These are phyloP conservation scores for Pyrrhoderma lamaoense DNA, from an alignment of 1,284 basidiomycete genomes.

Conservation along the genomic window DNA sequence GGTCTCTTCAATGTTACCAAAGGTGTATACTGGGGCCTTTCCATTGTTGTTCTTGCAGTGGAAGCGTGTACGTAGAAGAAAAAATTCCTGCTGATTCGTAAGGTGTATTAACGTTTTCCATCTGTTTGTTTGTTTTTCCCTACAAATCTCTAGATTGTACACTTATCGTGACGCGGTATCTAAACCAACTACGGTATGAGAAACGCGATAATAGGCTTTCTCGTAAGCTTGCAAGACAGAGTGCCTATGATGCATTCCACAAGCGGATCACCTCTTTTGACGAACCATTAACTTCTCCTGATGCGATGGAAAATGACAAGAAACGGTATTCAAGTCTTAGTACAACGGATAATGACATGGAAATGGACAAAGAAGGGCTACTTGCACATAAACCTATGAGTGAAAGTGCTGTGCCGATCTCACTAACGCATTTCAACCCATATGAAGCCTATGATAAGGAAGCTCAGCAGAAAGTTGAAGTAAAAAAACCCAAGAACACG, in stretches of 20 bases:
- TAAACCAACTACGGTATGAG: slow-evolving; percentile 45
- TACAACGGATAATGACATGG: neutral
- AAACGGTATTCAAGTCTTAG: slow-evolving; percentile 9
- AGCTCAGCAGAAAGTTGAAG: neutral
- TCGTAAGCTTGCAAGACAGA: slow-evolving; percentile 20
- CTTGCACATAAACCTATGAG: neutral
- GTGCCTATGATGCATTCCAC: slow-evolving; percentile 18
- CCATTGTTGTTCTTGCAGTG: slow-evolving; percentile 37
- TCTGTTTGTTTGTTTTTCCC: no score
- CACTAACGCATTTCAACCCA: slow-evolving; percentile 9
- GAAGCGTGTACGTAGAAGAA: slow-evolving; percentile 42
- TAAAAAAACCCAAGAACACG: no score
- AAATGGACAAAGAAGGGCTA: slow-evolving; percentile 10
- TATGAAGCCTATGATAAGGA: slow-evolving; percentile 10
- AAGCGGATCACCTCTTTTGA: slow-evolving; percentile 8
- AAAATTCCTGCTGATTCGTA: no score
- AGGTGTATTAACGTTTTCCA: no score
- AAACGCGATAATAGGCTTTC: slow-evolving; percentile 36
- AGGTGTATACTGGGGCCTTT: slow-evolving; percentile 41
- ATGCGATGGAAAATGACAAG: neutral
- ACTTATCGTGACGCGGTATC: slow-evolving; percentile 52
- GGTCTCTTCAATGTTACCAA: slow-evolving; percentile 36
- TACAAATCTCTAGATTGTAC: slow-evolving; percentile 37
- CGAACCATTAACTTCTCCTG: neutral
- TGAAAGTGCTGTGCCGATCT: neutral